Base-by-base conservation (phyloP, 2,329 filamentous ascomycete genomes). In the Pleomassaria siparia region DNA sequence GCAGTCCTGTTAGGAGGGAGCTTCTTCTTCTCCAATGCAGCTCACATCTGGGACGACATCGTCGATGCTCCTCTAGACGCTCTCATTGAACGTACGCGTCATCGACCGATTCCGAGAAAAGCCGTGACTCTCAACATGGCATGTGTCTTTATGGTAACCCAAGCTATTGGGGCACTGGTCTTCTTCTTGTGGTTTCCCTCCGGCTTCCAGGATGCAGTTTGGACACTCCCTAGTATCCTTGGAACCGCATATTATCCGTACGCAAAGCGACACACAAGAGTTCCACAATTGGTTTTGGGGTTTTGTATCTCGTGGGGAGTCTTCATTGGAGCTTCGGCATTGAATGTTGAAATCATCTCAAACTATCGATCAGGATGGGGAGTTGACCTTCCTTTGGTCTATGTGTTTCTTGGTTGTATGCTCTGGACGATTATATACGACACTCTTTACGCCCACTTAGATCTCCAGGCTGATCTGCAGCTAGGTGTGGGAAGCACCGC, bases 1-100 rank as follows among this genome's bases (percentile, higher is more conserved):
- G 9, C 58, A 20, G 22, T 54, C 1, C 12, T 47, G 3, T 25
- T 58, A 10, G 44, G 33, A 11, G 74, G 76, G 18, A 74, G 74
- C 20, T 73, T 75, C 11, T 46, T 53, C 41, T n/a, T 44, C 15
- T 44, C 40, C 33, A 48, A 44, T 20, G 47, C 50, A 4, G 45
- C 41, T n/a, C 82, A 80, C 59, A 72, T 77, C 0, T 81, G 80
- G 67, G 83, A 83, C 58, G 80, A 83, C 55, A 71, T 76, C 24
- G 73, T 78, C 64, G 80, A 83, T 53, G 73, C 76, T 33, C 76
- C 79, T 35, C 66, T 80, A 42, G 80, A 83, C 55, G 74, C 77
- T 4, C 67, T 75, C 47, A 76, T 55, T 8, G 35, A 42, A 33
- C 49, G 50, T 10, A 54, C 50, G 10, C 26, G 40, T 11, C 30